These are phyloP conservation scores for Pilatotrama ljubarskyi DNA, from an alignment of 768 basidiomycete species.

Conservation along the genomic window DNA sequence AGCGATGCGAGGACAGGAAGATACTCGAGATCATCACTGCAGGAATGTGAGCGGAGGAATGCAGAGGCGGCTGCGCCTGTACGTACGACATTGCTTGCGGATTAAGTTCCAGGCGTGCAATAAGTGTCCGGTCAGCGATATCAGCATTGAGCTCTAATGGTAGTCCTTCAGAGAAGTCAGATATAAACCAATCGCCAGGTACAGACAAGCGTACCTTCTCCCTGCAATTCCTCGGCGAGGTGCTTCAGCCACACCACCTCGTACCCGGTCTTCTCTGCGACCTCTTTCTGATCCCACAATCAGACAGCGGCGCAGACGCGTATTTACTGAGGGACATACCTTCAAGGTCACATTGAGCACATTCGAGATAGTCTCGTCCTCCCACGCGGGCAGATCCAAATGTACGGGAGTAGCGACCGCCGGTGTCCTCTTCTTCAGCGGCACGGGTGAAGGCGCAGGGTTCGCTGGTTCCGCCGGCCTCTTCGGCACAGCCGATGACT, in stretches of 20 bases:
- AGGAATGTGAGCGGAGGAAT: slow-evolving; percentile 4
- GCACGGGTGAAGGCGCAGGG: slow-evolving; percentile 31
- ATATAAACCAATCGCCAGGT: no score
- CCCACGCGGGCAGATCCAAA: slow-evolving; percentile 67
- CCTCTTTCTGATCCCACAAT: slow-evolving; percentile 44
- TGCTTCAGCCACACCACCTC: slow-evolving; percentile 82
- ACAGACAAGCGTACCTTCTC: slow-evolving; percentile 43
- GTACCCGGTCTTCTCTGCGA: slow-evolving; percentile 61
- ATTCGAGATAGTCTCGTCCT: slow-evolving; percentile 62
- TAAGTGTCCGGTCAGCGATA: slow-evolving; percentile 76
- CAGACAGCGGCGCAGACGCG: background rate
- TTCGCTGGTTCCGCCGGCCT: slow-evolving; percentile 33
- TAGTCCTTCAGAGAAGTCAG: slow-evolving; percentile 15
- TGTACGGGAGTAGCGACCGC: slow-evolving; percentile 33
- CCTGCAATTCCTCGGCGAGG: slow-evolving; percentile 63
- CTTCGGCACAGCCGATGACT: slow-evolving; percentile 27
- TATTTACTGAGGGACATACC: slow-evolving; percentile 44
- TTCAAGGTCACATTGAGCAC: slow-evolving; percentile 80
- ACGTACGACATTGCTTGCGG: slow-evolving; percentile 70
- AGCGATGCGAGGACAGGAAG: slow-evolving; percentile 73
- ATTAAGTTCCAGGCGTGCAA: slow-evolving; percentile 81
- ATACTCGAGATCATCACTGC: slow-evolving; percentile 75
- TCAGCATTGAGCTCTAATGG: slow-evolving; percentile 51
- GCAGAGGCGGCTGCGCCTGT: background rate
- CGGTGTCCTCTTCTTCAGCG: slow-evolving; percentile 51